Evolutionary conservation across 2,329 filamentous ascomycete species (phyloP), one percentile per base, ranked within the genome.

Genomic region (Penicillium sp.): DNA sequence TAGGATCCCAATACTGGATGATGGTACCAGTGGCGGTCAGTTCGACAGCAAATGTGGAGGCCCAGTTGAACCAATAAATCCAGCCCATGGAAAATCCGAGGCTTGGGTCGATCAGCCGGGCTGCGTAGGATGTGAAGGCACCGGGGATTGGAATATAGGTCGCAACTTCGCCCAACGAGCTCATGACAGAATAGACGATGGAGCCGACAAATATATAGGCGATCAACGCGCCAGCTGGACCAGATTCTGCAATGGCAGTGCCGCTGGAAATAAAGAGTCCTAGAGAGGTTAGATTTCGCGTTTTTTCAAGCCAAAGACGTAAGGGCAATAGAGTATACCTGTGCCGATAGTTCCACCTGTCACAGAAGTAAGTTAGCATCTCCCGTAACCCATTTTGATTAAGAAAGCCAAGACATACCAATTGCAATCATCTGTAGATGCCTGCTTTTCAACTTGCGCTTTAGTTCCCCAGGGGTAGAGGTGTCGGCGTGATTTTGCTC

Each of bases 31-130:
- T 85, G 0, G 87, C 87, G 0, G 85, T 89, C 38, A 92, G 78
- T 70, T 92, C 89, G n/a, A 91, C 82, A 1, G 88, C 87, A 62
- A 85, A 89, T 0, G 89, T 90, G 50, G 88, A 85, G 17, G 86
- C 81, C 88, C 87, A 93, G 44, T 83, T 86, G 68, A 91, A 91
- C 86, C 87, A 92, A 75, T 92, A 93, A 58, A 90, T 86, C 89
- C 89, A 93, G 17, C 89, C 89, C 82, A 91, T 88, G 17, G 88
- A 82, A 66, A 91, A 92, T 8, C 88, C 89, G 45, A 91, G 78
- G 55, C 86, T 86, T 10, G 84, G 86, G 66, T 89, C 86, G 60
- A 91, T 82, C 68, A 93, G 91, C 15, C 90, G 87, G 39, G 85
- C 83, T 15, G 89, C 88, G 66, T 91, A 93, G 33, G 86, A 83